Conservation (phyloP, 768 basidiomycete genomes). For the Arthromyces matolae region DNA sequence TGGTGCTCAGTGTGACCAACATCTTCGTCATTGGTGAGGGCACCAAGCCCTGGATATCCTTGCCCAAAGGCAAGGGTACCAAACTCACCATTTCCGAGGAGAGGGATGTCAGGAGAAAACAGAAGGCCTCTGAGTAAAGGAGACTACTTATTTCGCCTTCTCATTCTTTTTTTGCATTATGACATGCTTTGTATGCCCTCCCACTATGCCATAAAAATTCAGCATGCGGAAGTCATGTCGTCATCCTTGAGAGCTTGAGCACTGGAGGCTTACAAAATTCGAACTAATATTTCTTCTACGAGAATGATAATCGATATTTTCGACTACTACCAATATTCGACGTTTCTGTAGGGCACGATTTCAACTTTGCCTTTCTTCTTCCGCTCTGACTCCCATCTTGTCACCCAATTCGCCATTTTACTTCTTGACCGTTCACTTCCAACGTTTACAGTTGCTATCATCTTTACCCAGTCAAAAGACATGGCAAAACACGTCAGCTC, state of each 20-base stretch:
- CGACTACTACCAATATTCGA: constrained; percentile 43
- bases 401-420: constrained; percentile 89
- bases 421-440: constrained; percentile 65
- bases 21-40: constrained; percentile 98
- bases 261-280: not conserved
- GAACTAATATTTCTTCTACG: no score
- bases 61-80: constrained; percentile 96
- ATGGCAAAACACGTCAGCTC: constrained; percentile 95
- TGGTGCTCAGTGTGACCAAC: constrained; percentile 73
- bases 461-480: constrained; percentile 78
- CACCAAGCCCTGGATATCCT: constrained; percentile 91
- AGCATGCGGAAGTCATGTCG: constrained; percentile 6
- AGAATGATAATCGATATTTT: not conserved
- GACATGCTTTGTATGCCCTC: constrained; percentile 40
- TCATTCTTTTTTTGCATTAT: constrained; percentile 27
- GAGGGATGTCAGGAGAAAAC: constrained; percentile 87
- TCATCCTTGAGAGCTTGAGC: not conserved
- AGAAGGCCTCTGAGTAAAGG: constrained; percentile 66
- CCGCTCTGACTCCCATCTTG: constrained; percentile 84
- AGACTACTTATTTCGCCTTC: constrained; percentile 13
- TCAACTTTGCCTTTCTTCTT: constrained; percentile 43
- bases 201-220: constrained; percentile 25
- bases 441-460: constrained; percentile 95
- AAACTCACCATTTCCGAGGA: constrained; percentile 98
- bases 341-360: constrained; percentile 38